A percentile compares a stretch with the other conserved stretches of the same genome.
Evolutionary conservation across 257 asterid species (phyloP).

Genomic region (Sherardia arvensis): DNA sequence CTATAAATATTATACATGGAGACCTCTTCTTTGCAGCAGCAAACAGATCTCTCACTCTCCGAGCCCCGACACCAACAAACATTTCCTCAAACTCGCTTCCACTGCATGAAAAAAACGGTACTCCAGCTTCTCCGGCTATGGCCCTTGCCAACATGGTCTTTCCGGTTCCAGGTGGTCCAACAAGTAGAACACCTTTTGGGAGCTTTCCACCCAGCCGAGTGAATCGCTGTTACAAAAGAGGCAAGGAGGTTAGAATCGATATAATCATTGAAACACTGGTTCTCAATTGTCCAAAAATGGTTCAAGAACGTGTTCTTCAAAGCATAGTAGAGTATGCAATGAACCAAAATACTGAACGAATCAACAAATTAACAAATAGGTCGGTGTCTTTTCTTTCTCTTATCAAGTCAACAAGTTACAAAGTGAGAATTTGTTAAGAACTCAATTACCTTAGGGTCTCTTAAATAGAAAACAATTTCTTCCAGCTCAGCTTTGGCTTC

Average conservation of each 20-base stretch:
- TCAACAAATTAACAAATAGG: neutral
- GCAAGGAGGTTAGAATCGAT: constrained; percentile 14
- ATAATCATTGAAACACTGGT: neutral
- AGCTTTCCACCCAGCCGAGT: constrained; percentile 98
- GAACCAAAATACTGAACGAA: neutral
- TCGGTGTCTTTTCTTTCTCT: neutral
- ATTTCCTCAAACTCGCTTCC: constrained; percentile 98
- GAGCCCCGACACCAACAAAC: constrained; percentile 99
- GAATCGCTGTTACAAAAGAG: constrained; percentile 50
- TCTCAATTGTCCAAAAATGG: neutral
- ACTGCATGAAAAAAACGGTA: constrained; percentile 91
- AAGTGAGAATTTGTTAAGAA: neutral
- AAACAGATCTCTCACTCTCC: constrained; percentile 89
- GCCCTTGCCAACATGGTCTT: constrained; percentile 99
- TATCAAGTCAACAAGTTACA: neutral
- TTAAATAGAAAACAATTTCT: constrained; percentile 94
- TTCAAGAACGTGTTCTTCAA: neutral
- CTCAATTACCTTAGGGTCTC: constrained; percentile 82
- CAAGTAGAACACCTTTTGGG: constrained; percentile 90
- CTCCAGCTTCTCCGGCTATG: constrained; percentile 98
- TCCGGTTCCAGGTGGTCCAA: constrained; percentile 97
- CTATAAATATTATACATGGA: constrained; percentile 85
- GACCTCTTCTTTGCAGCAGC: constrained; percentile 92
- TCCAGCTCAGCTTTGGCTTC: constrained; percentile 93
- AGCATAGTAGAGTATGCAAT: neutral